Evolutionary conservation across 148 eudicot species (phyloP).

Genomic region (Spergularia bocconei): DNA sequence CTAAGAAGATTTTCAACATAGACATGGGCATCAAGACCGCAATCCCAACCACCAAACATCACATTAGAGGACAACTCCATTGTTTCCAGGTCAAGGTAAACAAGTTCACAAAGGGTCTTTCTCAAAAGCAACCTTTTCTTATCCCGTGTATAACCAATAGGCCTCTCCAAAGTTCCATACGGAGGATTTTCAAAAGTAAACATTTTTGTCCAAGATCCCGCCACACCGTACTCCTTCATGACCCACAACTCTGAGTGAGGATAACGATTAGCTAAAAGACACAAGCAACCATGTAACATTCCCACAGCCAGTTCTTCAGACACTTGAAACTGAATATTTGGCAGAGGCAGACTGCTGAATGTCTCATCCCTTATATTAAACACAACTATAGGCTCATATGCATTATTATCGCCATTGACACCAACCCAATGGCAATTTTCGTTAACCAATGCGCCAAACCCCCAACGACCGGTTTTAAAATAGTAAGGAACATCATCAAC

Average conservation of each 20-base stretch:
- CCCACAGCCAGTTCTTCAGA: neutral
- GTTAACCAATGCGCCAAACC: neutral
- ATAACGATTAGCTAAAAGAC: slow-evolving; percentile 5
- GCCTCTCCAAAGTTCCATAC: neutral
- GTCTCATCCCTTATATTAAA: slow-evolving; percentile 6
- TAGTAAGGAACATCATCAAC: slow-evolving; percentile 7
- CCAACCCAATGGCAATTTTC: slow-evolving; percentile 8
- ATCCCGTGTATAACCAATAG: neutral
- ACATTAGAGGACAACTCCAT: neutral
- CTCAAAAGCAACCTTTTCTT: neutral
- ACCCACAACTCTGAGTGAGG: neutral
- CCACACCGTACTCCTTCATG: slow-evolving; percentile 18
- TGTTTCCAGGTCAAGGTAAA: slow-evolving; percentile 3
- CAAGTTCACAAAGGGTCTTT: neutral
- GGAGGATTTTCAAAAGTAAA: neutral
- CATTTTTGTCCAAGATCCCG: slow-evolving; percentile 8
- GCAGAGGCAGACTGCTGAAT: neutral
- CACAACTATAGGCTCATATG: neutral
- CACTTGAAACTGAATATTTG: neutral
- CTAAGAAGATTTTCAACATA: slow-evolving; percentile 9
- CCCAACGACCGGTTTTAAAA: neutral
- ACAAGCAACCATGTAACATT: slow-evolving; percentile 7
- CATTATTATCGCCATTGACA: neutral
- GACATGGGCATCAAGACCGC: slow-evolving; percentile 7
- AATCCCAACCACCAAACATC: neutral